Evolutionary conservation across 202 grass and related monocot genomes (phyloP).

Genomic region (Panicum virgatum): DNA sequence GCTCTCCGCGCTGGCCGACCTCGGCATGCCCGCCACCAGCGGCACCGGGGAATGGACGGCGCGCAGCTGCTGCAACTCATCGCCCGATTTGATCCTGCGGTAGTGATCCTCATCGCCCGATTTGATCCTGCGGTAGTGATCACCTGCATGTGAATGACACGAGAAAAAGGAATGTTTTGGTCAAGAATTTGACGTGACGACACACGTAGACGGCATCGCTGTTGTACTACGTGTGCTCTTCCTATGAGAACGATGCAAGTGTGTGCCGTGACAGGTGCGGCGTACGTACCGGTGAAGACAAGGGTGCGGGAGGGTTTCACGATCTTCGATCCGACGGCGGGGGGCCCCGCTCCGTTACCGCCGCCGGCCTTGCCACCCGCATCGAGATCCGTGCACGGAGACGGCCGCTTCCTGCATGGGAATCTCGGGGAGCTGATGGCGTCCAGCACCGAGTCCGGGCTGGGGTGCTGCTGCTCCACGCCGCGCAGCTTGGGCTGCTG

Average conservation of each 20-base stretch:
- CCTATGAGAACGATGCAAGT: no score
- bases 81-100: no score
- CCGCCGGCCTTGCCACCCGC: slow-evolving; percentile 37
- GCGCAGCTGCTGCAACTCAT: slow-evolving; percentile 12
- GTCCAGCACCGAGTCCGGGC: slow-evolving; percentile 91
- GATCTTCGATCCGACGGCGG: slow-evolving; percentile 61
- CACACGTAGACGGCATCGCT: background rate
- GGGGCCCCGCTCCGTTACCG: slow-evolving; percentile 20
- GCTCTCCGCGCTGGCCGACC: slow-evolving; percentile 12
- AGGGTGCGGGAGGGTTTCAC: slow-evolving; percentile 80
- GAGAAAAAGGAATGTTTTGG: background rate
- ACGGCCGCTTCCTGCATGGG: slow-evolving; percentile 66
- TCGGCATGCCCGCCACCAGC: background rate
- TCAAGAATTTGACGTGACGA: background rate
- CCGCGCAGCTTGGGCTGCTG: slow-evolving; percentile 2
- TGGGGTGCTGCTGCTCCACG: slow-evolving; percentile 42
- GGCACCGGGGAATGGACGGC: background rate
- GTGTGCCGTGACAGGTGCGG: background rate
- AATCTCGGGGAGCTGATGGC: slow-evolving; percentile 80
- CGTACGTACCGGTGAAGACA: slow-evolving; percentile 61
- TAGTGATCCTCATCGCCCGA: no score
- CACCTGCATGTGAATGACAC: no score
- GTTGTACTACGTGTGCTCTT: no score
- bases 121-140: slow-evolving; percentile 41
- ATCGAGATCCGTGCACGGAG: slow-evolving; percentile 46